Evolutionary conservation across 768 basidiomycete species (phyloP).

Genomic region (Termitomyces sp.): DNA sequence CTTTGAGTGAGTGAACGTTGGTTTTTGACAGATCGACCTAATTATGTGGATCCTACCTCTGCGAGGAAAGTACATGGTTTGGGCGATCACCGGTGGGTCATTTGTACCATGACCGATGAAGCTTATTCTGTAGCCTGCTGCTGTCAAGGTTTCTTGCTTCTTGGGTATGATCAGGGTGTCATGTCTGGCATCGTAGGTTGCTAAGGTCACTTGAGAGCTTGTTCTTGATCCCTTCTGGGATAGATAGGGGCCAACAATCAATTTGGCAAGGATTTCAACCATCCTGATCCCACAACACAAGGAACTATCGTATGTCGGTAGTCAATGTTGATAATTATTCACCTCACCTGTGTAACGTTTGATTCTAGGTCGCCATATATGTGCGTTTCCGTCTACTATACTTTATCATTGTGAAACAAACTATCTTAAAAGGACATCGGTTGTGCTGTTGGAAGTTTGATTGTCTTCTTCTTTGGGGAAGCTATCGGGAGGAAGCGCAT

Average conservation of each 20-base stretch:
- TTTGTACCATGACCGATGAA: background rate
- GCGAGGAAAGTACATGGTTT: constrained; percentile 30
- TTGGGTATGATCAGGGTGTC: constrained; percentile 34
- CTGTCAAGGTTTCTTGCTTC: constrained; percentile 32
- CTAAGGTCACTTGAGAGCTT: background rate
- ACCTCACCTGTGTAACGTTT: background rate
- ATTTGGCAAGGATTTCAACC: constrained; percentile 30
- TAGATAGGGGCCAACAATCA: constrained; percentile 37
- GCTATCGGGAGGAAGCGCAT: constrained; percentile 29
- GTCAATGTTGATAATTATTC: background rate
- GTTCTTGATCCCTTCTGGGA: background rate
- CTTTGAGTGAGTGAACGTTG: background rate
- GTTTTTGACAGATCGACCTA: background rate
- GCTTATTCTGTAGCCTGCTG: constrained; percentile 25
- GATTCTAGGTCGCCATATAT: constrained; percentile 24
- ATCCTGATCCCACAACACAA: constrained; percentile 30
- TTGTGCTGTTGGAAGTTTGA: constrained; percentile 29
- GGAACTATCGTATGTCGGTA: constrained; percentile 29
- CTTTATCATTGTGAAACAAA: background rate
- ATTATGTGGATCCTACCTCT: constrained; percentile 30
- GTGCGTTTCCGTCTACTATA: constrained; percentile 12
- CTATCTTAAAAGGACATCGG: constrained; percentile 26
- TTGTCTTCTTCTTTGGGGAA: constrained; percentile 34
- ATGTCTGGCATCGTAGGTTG: constrained; percentile 32
- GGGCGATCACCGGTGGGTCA: constrained; percentile 31